These are phyloP conservation scores for Backusella sp. DNA, from an alignment of 192 early-diverging fungal genomes.

Conservation along the genomic window DNA sequence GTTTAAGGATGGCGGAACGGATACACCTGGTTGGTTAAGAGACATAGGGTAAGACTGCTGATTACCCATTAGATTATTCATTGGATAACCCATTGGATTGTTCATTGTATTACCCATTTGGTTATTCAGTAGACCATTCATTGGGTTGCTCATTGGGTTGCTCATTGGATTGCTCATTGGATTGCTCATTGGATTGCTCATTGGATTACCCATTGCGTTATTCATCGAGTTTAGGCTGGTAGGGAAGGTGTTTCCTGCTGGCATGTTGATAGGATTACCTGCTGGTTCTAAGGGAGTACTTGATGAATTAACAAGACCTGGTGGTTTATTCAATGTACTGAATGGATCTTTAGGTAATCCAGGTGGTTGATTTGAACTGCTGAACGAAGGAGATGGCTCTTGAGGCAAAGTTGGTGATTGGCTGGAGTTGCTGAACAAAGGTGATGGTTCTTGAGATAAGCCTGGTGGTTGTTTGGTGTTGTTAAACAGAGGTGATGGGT, in stretches of 20 bases:
- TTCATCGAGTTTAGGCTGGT: background rate
- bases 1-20: background rate
- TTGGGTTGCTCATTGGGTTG: background rate
- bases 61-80: background rate
- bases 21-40: background rate
- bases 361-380: background rate
- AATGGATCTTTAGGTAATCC: background rate
- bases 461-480: background rate
- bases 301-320: background rate
- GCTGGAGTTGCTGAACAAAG: background rate
- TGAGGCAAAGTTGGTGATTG: background rate
- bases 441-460: background rate
- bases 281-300: background rate
- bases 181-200: background rate
- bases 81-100: background rate
- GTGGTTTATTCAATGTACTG: background rate
- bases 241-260: background rate
- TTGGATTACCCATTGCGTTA: background rate
- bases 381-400: background rate
- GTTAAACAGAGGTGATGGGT: no score
- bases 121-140: background rate
- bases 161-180: background rate
- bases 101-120: background rate
- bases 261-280: background rate
- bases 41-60: background rate